These are phyloP conservation scores for Neurospora sp. DNA, from an alignment of 495 filamentous ascomycete genomes.

Conservation along the genomic window DNA sequence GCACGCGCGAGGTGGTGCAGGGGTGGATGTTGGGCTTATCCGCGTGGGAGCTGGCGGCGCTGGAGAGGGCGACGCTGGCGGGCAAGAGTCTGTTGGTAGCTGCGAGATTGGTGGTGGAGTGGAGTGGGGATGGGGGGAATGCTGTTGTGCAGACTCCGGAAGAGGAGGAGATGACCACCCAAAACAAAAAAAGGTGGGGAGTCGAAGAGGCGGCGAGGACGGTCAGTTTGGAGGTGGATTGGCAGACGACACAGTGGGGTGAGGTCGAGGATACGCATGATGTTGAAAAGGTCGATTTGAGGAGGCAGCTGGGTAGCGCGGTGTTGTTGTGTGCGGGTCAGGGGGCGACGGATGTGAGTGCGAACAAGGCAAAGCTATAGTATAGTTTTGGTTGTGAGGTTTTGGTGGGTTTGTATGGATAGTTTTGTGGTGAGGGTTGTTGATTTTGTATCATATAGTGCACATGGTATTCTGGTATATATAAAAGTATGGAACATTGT, in stretches of 20 bases:
- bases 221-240: conserved; percentile 73
- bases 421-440: not conserved
- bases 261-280: conserved; percentile 98
- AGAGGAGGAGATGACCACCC: conserved; percentile 8
- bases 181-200: conserved; percentile 34
- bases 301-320: conserved; percentile 78
- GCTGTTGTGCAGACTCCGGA: conserved; percentile 2
- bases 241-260: conserved; percentile 87
- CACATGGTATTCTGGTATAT: not conserved
- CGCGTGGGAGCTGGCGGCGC: conserved; percentile 69
- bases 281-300: conserved; percentile 86
- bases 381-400: not conserved
- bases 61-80: conserved; percentile 75
- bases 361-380: not conserved
- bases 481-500: not conserved
- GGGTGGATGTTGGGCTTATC: conserved; percentile 68
- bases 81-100: conserved; percentile 78
- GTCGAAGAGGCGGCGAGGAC: conserved; percentile 66
- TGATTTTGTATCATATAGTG: not conserved
- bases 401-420: not conserved
- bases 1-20: conserved; percentile 61
- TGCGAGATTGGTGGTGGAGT: conserved; percentile 69
- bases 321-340: conserved; percentile 63
- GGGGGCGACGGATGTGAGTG: conserved; percentile 7
- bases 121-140: conserved; percentile 57